Conservation (phyloP, 2,329 filamentous ascomycete species). For the Zasmidium citrigriseum region DNA sequence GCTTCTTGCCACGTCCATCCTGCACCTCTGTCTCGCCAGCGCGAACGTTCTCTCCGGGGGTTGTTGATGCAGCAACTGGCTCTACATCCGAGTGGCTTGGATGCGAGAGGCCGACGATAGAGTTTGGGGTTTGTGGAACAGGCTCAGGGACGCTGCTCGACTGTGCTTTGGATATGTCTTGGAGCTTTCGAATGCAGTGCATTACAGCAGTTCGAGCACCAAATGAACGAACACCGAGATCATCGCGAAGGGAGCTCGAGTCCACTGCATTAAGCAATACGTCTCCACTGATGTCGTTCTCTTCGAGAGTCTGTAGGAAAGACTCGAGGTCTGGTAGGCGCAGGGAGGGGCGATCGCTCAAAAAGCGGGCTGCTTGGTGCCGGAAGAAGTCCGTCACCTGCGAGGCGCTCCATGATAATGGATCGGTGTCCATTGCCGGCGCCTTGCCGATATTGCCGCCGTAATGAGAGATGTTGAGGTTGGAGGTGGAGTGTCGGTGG, state of each 20-base stretch:
- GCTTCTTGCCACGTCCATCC: conserved; percentile 34
- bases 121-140: conserved; percentile 15
- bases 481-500: not conserved
- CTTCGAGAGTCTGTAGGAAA: conserved; percentile 59
- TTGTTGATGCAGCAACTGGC: not conserved
- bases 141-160: not conserved
- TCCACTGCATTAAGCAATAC: conserved; percentile 60
- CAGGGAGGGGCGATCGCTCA: conserved; percentile 32
- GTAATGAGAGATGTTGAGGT: not conserved
- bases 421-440: conserved; percentile 54
- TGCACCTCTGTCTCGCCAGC: conserved; percentile 29
- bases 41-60: conserved; percentile 20
- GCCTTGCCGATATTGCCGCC: not conserved
- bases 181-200: conserved; percentile 59
- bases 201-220: conserved; percentile 61
- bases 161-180: conserved; percentile 17
- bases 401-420: conserved; percentile 72
- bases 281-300: conserved; percentile 67
- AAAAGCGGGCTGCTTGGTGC: conserved; percentile 34
- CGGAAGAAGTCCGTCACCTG: conserved; percentile 69
- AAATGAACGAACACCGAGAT: conserved; percentile 59
- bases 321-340: conserved; percentile 53
- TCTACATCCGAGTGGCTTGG: not conserved
- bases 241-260: conserved; percentile 50
- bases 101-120: conserved; percentile 2